Conservation (phyloP, 768 basidiomycete species). For the Xerocomus brunneocitrinus region DNA sequence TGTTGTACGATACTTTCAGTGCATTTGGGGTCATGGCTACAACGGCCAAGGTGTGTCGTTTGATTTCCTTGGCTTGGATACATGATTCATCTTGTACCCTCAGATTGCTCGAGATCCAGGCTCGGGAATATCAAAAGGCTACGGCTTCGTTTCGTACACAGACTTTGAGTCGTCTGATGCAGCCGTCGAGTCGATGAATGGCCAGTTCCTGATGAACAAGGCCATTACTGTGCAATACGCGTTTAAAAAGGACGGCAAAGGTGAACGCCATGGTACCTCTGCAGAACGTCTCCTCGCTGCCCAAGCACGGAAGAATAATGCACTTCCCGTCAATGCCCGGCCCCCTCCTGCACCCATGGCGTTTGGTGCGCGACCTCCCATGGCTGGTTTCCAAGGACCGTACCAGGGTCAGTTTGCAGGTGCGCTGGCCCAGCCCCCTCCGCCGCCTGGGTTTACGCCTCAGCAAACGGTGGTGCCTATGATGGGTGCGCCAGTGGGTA, state of each 20-base stretch:
- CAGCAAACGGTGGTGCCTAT: slow-evolving; percentile 62
- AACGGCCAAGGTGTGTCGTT: slow-evolving; percentile 64
- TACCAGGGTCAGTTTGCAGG: slow-evolving; percentile 95
- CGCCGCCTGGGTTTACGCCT: slow-evolving; percentile 74
- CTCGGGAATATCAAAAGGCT: slow-evolving; percentile 87
- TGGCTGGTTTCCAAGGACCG: slow-evolving; percentile 68
- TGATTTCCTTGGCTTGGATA: background rate
- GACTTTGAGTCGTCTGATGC: slow-evolving; percentile 97
- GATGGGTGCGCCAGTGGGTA: slow-evolving; percentile 31
- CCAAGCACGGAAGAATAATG: slow-evolving; percentile 94
- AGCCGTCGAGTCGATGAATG: slow-evolving; percentile 95
- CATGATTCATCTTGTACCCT: slow-evolving; percentile 3
- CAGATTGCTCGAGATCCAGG: slow-evolving; percentile 90
- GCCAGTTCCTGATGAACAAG: slow-evolving; percentile 98
- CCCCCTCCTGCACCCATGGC: slow-evolving; percentile 73
- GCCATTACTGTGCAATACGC: slow-evolving; percentile 96
- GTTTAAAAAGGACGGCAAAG: slow-evolving; percentile 99
- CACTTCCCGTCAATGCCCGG: slow-evolving; percentile 70
- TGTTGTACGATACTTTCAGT: slow-evolving; percentile 92
- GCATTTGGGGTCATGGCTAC: slow-evolving; percentile 92
- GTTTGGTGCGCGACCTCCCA: slow-evolving; percentile 61
- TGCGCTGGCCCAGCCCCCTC: slow-evolving; percentile 74
- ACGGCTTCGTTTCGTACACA: slow-evolving; percentile 95
- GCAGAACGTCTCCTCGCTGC: slow-evolving; percentile 96
- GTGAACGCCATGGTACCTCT: slow-evolving; percentile 93